Percentiles rank a stretch among this genome's conserved stretches.
These are phyloP conservation scores for Naganishia liquefaciens DNA, from an alignment of 1,284 basidiomycete genomes.

Conservation along the genomic window DNA sequence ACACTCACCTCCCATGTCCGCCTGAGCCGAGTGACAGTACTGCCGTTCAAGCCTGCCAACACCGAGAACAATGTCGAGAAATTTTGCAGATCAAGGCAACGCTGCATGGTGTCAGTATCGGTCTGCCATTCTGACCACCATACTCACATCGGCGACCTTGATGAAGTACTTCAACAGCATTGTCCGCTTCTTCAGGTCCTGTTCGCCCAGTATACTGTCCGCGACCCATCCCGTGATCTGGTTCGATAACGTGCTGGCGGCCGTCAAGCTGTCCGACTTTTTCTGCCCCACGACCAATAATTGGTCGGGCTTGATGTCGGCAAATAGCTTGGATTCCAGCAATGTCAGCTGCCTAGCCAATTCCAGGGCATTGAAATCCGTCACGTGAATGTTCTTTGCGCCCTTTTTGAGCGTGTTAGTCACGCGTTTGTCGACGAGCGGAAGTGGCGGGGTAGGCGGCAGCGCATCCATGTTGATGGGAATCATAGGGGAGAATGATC, in stretches of 20 bases:
- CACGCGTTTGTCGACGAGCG: slow-evolving; percentile 80
- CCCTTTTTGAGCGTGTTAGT: slow-evolving; percentile 58
- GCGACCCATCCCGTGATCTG: slow-evolving; percentile 95
- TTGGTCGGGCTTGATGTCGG: slow-evolving; percentile 85
- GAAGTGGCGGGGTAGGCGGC: slow-evolving; percentile 60
- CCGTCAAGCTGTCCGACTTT: slow-evolving; percentile 74
- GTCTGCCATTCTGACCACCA: slow-evolving; percentile 32
- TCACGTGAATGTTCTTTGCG: slow-evolving; percentile 67
- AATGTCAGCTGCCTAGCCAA: slow-evolving; percentile 92
- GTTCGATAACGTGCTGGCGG: slow-evolving; percentile 89
- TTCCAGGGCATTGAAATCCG: slow-evolving; percentile 93
- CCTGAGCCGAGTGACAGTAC: slow-evolving; percentile 87
- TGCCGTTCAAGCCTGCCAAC: slow-evolving; percentile 89
- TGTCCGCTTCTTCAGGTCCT: slow-evolving; percentile 82
- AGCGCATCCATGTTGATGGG: slow-evolving; percentile 52
- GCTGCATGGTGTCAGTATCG: slow-evolving; percentile 57
- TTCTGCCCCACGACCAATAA: slow-evolving; percentile 80
- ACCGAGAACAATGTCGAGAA: slow-evolving; percentile 96
- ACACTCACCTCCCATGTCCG: slow-evolving; percentile 83
- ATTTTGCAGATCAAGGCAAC: slow-evolving; percentile 85
- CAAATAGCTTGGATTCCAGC: slow-evolving; percentile 84
- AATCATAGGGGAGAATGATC: slow-evolving; percentile 58
- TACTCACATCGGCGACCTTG: slow-evolving; percentile 82
- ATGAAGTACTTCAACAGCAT: slow-evolving; percentile 87
- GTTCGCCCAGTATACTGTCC: slow-evolving; percentile 78